These are phyloP conservation scores for Pseudopithomyces chartarum DNA, from an alignment of 2,329 filamentous ascomycete genomes.

Conservation along the genomic window DNA sequence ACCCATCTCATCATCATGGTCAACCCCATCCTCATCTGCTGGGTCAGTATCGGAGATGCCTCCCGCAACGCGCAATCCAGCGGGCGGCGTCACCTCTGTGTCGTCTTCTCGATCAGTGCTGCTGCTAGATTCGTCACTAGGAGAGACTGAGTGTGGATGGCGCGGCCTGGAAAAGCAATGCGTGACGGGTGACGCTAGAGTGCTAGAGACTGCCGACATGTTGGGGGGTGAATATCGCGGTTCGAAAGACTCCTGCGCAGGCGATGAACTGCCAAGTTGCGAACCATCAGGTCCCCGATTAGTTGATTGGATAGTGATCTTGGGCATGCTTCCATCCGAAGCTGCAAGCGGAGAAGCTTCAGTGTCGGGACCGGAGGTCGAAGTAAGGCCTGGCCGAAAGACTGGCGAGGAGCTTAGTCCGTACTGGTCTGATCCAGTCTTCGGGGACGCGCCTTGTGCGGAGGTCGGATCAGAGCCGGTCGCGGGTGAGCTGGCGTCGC, in stretches of 20 bases:
- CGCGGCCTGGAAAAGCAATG: background rate
- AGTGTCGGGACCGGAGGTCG: background rate
- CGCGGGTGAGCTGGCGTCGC: background rate
- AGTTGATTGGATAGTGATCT: background rate
- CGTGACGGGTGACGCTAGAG: background rate
- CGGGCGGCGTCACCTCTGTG: background rate
- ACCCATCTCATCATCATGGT: background rate
- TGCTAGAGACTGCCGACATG: background rate
- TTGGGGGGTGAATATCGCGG: conserved; percentile 1
- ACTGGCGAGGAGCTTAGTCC: no score
- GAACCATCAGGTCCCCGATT: no score
- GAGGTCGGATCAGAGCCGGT: background rate
- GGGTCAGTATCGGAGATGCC: background rate
- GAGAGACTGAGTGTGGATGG: background rate
- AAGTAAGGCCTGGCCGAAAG: no score
- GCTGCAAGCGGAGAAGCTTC: background rate
- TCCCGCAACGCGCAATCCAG: no score
- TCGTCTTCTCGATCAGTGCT: background rate
- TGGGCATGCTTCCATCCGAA: background rate
- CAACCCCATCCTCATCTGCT: background rate
- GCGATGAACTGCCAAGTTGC: background rate
- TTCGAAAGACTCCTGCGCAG: background rate
- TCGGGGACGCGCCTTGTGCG: no score
- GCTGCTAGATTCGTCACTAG: background rate
- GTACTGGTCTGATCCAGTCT: no score